Percentiles rank a stretch among this genome's conserved stretches.
These are phyloP conservation scores for Colletotrichum chlorophyti DNA, from an alignment of 2,329 filamentous ascomycete species.

Conservation along the genomic window DNA sequence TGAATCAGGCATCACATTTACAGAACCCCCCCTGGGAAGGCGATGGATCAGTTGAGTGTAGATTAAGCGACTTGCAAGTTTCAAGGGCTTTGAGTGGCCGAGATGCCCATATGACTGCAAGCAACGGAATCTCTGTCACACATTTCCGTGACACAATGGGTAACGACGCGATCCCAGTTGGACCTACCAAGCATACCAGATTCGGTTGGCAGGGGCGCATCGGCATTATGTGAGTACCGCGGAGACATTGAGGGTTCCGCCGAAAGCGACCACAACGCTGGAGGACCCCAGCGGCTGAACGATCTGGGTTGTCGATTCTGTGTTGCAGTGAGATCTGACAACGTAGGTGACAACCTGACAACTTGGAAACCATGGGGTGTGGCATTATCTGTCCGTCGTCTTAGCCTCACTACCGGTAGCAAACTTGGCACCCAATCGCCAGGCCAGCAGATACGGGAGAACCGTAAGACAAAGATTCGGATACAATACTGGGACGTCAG, in stretches of 20 bases:
- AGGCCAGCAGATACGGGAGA: too few species aligned
- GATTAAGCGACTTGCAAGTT: too few species aligned
- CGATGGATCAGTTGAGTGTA: too few species aligned
- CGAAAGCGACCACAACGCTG: background rate
- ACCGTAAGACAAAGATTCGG: too few species aligned
- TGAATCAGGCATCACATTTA: too few species aligned
- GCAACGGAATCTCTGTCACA: background rate
- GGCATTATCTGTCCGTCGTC: background rate
- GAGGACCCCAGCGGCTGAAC: background rate
- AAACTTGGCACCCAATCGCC: background rate
- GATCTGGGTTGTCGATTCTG: conserved; percentile 9
- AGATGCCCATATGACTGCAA: background rate
- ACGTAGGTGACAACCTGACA: background rate
- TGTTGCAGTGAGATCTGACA: conserved; percentile 4
- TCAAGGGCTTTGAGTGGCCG: background rate
- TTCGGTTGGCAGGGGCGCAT: background rate
- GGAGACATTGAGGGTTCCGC: background rate
- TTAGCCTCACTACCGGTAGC: background rate
- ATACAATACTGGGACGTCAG: too few species aligned
- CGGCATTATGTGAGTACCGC: background rate
- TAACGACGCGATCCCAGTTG: background rate
- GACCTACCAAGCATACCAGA: background rate
- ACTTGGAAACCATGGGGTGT: background rate
- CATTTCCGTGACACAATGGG: background rate
- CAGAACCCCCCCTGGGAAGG: too few species aligned